Evolutionary conservation across 225 moss, liverwort and hornwort species (phyloP), one percentile per base, ranked within the genome.

Genomic region (Pseudoscleropodium purum): DNA sequence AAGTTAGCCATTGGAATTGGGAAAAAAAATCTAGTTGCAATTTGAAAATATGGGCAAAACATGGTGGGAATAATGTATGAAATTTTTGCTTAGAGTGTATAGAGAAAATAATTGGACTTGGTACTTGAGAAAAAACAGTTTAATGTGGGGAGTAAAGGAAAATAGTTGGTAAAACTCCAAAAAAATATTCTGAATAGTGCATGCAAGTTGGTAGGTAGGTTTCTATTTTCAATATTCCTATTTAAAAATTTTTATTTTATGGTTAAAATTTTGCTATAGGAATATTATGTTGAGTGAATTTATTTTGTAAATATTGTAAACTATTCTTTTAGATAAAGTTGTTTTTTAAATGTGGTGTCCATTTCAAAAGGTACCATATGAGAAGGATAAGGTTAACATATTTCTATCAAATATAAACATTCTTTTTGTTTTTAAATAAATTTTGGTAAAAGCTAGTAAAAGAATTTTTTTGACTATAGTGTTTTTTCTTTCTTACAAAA

Each of bases 321-420:
- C 0, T 36, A 1, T 78, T 23, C 52, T 0, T 2, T 34, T 33
- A 14, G 2, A 9, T 0, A 51, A 23, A 36, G 5, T 13, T 33
- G 2, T 18, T 1, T 3, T 54, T 36, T 2, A 5, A 15, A 24
- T 15, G 6, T 36, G 8, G 23, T 19, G 16, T 21, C 36, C 5
- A 36, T 23, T 36, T 52, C 14, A 14, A 14, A 34, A 23, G 8
- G 5, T 34, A 51, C 0, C 0, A 1, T 19, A 34, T 51, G 13
- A 76, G 1, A 51, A 76, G 0, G 20, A 51, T 0, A 33, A 0
- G 12, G 4, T 27, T 0, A 0, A 1, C 5, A 49, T 11, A 51
- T 76, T 2, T 51, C 0, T 51, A 3, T 7, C 19, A 49, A 9
- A 19, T 19, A 7, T 31, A 1, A 0, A 12, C 19, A 11, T 47